Conservation (phyloP, 495 filamentous ascomycete genomes). For the Friedmanniomyces simplex region DNA sequence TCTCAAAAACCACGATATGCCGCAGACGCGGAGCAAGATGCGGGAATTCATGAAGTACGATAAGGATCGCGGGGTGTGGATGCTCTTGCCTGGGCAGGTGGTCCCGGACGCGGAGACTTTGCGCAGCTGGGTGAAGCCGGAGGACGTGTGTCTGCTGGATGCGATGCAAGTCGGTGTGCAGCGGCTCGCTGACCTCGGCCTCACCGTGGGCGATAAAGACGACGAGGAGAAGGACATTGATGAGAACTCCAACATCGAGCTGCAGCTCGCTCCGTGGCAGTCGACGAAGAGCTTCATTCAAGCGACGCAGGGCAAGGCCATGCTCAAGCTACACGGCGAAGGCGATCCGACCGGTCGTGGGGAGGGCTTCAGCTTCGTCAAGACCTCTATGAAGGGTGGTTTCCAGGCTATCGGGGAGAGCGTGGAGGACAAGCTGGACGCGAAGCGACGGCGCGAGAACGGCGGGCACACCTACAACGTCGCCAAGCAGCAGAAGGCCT, state of each 20-base stretch:
- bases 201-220: slow-evolving; percentile 60
- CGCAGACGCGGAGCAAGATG: slow-evolving; percentile 86
- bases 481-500: slow-evolving; percentile 75
- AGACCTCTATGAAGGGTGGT: slow-evolving; percentile 96
- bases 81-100: slow-evolving; percentile 56
- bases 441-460: slow-evolving; percentile 73
- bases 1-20: slow-evolving; percentile 77
- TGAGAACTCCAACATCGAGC: slow-evolving; percentile 62
- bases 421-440: slow-evolving; percentile 72
- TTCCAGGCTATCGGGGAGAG: slow-evolving; percentile 87
- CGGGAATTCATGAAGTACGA: slow-evolving; percentile 89
- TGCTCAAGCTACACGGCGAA: slow-evolving; percentile 87
- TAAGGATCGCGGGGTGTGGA: slow-evolving; percentile 64
- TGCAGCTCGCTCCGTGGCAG: slow-evolving; percentile 89
- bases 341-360: slow-evolving; percentile 94
- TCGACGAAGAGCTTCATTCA: slow-evolving; percentile 91
- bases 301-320: slow-evolving; percentile 88
- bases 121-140: slow-evolving; percentile 78
- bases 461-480: slow-evolving; percentile 97
- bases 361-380: slow-evolving; percentile 88
- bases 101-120: slow-evolving; percentile 69
- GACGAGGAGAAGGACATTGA: slow-evolving; percentile 56
- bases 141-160: slow-evolving; percentile 88
- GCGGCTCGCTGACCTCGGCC: slow-evolving; percentile 73
- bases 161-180: slow-evolving; percentile 92